Percentiles rank a stretch among this genome's conserved stretches.
These are phyloP conservation scores for Elsinoe fawcettii DNA, from an alignment of 2,329 filamentous ascomycete species.

Conservation along the genomic window DNA sequence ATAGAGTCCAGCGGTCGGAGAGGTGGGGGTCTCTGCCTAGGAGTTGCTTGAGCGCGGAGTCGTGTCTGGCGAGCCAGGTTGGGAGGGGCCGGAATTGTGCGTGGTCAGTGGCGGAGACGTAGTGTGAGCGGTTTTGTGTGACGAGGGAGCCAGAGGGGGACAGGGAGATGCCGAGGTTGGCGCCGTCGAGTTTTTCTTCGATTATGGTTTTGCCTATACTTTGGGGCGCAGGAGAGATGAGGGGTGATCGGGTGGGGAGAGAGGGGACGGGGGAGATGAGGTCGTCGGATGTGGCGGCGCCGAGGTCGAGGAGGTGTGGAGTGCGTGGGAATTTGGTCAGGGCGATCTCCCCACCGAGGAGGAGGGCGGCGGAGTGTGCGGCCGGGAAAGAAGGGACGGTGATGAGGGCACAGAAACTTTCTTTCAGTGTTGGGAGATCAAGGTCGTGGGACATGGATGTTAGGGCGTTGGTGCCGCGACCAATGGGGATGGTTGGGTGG, in stretches of 20 bases:
- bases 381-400: slow-evolving; percentile 13
- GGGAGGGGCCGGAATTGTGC: slow-evolving; percentile 15
- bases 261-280: not conserved
- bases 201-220: not conserved
- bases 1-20: slow-evolving; percentile 14
- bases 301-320: slow-evolving; percentile 16
- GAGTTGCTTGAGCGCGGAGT: not conserved
- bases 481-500: slow-evolving; percentile 16
- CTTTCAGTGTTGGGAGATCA: not conserved
- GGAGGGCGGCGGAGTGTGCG: not conserved
- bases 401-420: slow-evolving; percentile 14
- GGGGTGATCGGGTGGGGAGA: not conserved
- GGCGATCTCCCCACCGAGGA: not conserved
- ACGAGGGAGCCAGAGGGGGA: not conserved
- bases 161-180: slow-evolving; percentile 17
- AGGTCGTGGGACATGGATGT: slow-evolving; percentile 12
- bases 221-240: not conserved
- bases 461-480: slow-evolving; percentile 12
- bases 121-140: slow-evolving; percentile 16
- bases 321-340: slow-evolving; percentile 17
- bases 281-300: slow-evolving; percentile 16
- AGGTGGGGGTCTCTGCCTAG: not conserved
- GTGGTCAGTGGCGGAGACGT: slow-evolving; percentile 10
- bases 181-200: slow-evolving; percentile 19
- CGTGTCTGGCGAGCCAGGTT: slow-evolving; percentile 14